Conservation (phyloP, 2,329 filamentous ascomycete species). For the Exophiala sideris region DNA sequence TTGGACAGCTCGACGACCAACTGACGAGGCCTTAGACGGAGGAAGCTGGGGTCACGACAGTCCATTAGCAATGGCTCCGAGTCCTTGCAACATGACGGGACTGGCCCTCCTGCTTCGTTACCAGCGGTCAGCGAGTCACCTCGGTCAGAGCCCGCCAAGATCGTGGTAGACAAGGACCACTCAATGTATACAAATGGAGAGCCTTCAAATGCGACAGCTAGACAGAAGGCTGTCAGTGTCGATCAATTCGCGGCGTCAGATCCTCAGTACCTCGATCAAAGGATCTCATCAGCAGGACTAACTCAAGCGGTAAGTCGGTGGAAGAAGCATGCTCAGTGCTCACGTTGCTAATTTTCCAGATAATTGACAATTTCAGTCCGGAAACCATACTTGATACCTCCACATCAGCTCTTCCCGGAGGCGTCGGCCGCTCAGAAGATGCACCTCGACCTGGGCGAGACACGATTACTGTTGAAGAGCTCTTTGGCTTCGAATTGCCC, state of each 20-base stretch:
- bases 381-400: slow-evolving; percentile 18
- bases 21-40: slow-evolving; percentile 1
- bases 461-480: slow-evolving; percentile 17
- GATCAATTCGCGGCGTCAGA: slow-evolving; percentile 12
- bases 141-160: slow-evolving; percentile 17
- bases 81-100: neutral
- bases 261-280: slow-evolving; percentile 14
- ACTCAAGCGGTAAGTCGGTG: slow-evolving; percentile 15
- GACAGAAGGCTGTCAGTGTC: slow-evolving; percentile 10
- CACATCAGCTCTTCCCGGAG: slow-evolving; percentile 18
- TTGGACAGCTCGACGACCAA: neutral
- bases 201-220: slow-evolving; percentile 28
- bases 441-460: slow-evolving; percentile 33
- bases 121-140: slow-evolving; percentile 3
- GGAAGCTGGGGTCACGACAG: neutral
- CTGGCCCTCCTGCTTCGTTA: neutral
- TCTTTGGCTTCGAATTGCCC: slow-evolving; percentile 34
- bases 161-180: slow-evolving; percentile 1
- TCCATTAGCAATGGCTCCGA: neutral
- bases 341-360: slow-evolving; percentile 27
- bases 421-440: slow-evolving; percentile 22
- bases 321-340: neutral
- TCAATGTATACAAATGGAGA: neutral
- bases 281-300: slow-evolving; percentile 17
- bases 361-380: slow-evolving; percentile 22